These are phyloP conservation scores for Acacia concinna DNA, from an alignment of 331 rosid species.

Conservation along the genomic window DNA sequence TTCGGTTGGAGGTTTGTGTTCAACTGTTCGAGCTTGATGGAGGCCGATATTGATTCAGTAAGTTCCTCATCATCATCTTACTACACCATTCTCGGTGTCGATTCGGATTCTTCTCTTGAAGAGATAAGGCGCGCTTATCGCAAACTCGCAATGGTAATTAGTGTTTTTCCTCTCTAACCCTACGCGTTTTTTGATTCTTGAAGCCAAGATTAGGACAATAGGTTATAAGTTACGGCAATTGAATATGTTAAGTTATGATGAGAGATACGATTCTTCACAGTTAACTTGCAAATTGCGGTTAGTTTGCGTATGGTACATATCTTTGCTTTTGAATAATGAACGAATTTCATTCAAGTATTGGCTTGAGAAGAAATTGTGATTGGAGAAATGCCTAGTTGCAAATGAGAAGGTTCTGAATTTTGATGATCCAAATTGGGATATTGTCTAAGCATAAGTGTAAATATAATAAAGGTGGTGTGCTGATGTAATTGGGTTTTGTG, in stretches of 20 bases:
- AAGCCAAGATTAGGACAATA: neutral
- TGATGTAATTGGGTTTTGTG: neutral
- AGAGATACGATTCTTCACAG: neutral
- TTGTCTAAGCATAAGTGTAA: too few relatives aligned
- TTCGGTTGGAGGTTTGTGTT: neutral
- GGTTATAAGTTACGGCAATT: neutral
- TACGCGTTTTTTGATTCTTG: neutral
- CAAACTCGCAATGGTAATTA: slow-evolving; percentile 73
- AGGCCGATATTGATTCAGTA: slow-evolving; percentile 4
- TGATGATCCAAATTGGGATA: neutral
- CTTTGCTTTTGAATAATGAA: neutral
- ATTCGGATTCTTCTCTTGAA: slow-evolving; percentile 48
- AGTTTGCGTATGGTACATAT: neutral
- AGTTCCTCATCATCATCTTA: slow-evolving; percentile 37
- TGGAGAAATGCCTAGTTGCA: neutral
- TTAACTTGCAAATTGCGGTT: neutral
- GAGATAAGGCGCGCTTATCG: slow-evolving; percentile 80
- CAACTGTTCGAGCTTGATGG: slow-evolving; percentile 19
- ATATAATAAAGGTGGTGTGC: neutral
- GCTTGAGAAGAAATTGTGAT: neutral
- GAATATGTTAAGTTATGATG: neutral
- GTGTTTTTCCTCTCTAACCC: neutral
- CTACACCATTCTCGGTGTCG: slow-evolving; percentile 68
- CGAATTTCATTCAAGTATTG: neutral
- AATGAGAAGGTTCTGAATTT: neutral